phyloP scores from a whole-genome alignment of 805 yeast genomes.

The Cyberlindnera suaveolens region DNA sequence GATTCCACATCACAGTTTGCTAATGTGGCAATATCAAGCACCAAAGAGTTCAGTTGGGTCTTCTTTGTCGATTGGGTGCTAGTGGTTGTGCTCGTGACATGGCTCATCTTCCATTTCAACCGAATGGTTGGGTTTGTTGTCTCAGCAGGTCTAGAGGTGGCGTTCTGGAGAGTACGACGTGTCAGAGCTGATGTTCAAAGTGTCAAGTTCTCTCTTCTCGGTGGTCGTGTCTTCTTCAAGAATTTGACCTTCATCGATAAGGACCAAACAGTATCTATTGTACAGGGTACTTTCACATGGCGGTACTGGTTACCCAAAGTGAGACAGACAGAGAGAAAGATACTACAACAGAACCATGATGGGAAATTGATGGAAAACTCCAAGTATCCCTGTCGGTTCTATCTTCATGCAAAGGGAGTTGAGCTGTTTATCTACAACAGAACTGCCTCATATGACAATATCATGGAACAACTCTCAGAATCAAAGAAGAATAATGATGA shows the following conservation, averaged over 20 bases:
- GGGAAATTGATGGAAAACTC: constrained; percentile 31
- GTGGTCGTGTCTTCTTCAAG: constrained; percentile 76
- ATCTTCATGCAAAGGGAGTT: constrained; percentile 62
- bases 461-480: constrained; percentile 35
- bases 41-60: constrained; percentile 51
- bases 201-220: constrained; percentile 68
- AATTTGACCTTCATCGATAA: constrained; percentile 69
- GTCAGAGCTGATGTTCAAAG: constrained; percentile 65
- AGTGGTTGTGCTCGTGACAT: constrained; percentile 52
- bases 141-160: constrained; percentile 42
- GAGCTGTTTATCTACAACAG: constrained; percentile 83
- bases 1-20: constrained; percentile 25
- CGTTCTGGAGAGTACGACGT: constrained; percentile 58
- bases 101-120: constrained; percentile 70
- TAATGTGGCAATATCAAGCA: constrained; percentile 24
- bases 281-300: constrained; percentile 81
- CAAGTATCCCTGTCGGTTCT: constrained; percentile 48
- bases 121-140: constrained; percentile 59
- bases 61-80: constrained; percentile 82
- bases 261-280: constrained; percentile 63
- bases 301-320: constrained; percentile 69
- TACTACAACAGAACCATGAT: constrained; percentile 10
- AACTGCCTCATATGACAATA: constrained; percentile 66
- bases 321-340: constrained; percentile 20
- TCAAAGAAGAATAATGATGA: neutral